Evolutionary conservation across 768 basidiomycete species (phyloP), one percentile per base, ranked within the genome.

Genomic region (Gautieria morchelliformis): DNA sequence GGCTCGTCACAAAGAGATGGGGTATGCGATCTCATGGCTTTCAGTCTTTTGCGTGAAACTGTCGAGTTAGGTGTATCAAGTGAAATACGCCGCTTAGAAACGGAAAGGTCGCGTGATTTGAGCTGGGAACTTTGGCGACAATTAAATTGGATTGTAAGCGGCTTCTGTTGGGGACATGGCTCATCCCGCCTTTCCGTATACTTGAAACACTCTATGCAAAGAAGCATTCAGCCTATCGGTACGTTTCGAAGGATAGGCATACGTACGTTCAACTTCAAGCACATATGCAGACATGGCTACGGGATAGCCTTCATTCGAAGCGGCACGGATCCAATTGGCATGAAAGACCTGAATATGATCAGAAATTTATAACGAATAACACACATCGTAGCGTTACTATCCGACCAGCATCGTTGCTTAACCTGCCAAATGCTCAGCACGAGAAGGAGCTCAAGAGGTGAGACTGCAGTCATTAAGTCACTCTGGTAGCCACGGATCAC

Each of bases 111-210:
- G 35, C 35, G 14, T 37, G 35, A 37, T 14, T 10, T 37, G 14
- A 14, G 14, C 35, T 9, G 8, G 35, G 35, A 9, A 37, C 35
- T 37, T 37, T 37, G 35, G 14, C 80, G 51, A 75, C 72, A 83
- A 85, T 83, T 65, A 41, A 61, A 59, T 11, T 9, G 45, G 2
- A 10, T 14, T 14, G 9, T 9, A 9, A 37, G 35, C 9, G 35
- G 14, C 14, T 37, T 37, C 35, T 37, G 35, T 37, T 37, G 35
- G 14, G 14, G 35, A 37, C 35, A 37, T 5, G 27, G 27, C 27
- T 37, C 35, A 37, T 37, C 27, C 27, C 27, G 27, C 3, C 5
- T 27, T 27, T 27, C 27, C 27, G 27, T 27, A 27, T 27, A 5
- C 27, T 27, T 27, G 27, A 5, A 27, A 27, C 27, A 5, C 27